Base-by-base conservation (phyloP, 2,329 filamentous ascomycete species). In the Thermothelomyces thermophilus region DNA sequence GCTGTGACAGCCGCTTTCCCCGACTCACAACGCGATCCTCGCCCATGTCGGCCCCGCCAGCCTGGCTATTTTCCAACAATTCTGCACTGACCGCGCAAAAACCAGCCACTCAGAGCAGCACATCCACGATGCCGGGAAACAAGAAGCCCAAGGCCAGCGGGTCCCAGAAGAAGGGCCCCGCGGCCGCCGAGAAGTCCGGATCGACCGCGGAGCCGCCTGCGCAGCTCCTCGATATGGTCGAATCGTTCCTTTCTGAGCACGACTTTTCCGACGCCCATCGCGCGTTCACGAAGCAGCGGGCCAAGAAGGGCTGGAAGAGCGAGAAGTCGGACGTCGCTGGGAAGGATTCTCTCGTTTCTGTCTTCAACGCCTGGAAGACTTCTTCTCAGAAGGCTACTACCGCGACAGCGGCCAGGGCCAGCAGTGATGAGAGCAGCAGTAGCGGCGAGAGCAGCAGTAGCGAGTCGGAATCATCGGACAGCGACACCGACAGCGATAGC, bases 191-290 rank as follows among this genome's bases (percentile, higher is more conserved):
- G 36, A 53, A 53, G 33, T 20, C 51, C 14, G 22, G 46, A n/a
- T 20, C 54, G 2, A 13, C 52, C 5, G 46, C 53, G 14, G 64
- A 70, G 41, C 73, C 79, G 22, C 76, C 84, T 4, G 66, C 75
- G 24, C 75, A 85, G 65, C 70, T 90, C 31, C 71, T 90, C 62
- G 77, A 82, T 53, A 71, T 87, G 14, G 75, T 90, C 60, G 80
- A 80, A 55, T 67, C 70, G 19, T 90, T 89, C 65, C 73, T 90
- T 43, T 74, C 75, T 36, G 75, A 83, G 40, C 75, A 85, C 64
- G 77, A 80, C n/a, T 85, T 87, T 60, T 66, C 73, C 41, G 72
- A 73, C 51, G 79, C 85, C 40, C 77, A 77, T 61, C 70, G 74
- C 52, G 76, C 79, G 5, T 84, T 89, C 61, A 72, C 73, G 59